A percentile compares a stretch with the other conserved stretches of the same genome.
These are phyloP conservation scores for Daldinia vernicosa DNA, from an alignment of 495 filamentous ascomycete species.

Conservation along the genomic window DNA sequence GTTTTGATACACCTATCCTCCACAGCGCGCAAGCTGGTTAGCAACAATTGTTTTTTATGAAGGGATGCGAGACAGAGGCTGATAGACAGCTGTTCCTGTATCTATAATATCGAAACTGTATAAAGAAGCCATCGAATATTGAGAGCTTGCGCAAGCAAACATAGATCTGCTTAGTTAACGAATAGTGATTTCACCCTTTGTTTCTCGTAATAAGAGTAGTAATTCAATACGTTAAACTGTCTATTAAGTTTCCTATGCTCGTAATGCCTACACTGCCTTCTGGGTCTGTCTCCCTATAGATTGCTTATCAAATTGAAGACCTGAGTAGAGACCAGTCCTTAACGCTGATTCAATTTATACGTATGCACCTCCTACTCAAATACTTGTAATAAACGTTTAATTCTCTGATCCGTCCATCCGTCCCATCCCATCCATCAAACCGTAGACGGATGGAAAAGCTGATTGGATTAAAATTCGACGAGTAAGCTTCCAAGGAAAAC, in stretches of 20 bases:
- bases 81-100: slow-evolving; percentile 35
- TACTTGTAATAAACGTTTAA: neutral
- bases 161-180: neutral
- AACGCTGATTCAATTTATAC: neutral
- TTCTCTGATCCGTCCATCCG: neutral
- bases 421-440: neutral
- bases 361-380: neutral
- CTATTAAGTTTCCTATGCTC: neutral
- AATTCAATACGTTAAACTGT: neutral
- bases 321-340: neutral
- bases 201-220: neutral
- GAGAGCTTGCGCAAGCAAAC: slow-evolving; percentile 19
- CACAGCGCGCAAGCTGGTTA: slow-evolving; percentile 23
- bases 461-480: neutral
- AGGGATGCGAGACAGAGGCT: slow-evolving; percentile 12
- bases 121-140: slow-evolving; percentile 31
- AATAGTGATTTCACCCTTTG: neutral
- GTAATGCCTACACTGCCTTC: neutral
- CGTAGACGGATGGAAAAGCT: neutral
- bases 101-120: slow-evolving; percentile 41
- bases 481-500: neutral
- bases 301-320: neutral
- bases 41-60: slow-evolving; percentile 8
- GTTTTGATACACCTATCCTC: slow-evolving; percentile 29
- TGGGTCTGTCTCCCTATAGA: neutral